Base-by-base conservation (phyloP, 441 rosid genomes). In the Populus tomentosa region DNA sequence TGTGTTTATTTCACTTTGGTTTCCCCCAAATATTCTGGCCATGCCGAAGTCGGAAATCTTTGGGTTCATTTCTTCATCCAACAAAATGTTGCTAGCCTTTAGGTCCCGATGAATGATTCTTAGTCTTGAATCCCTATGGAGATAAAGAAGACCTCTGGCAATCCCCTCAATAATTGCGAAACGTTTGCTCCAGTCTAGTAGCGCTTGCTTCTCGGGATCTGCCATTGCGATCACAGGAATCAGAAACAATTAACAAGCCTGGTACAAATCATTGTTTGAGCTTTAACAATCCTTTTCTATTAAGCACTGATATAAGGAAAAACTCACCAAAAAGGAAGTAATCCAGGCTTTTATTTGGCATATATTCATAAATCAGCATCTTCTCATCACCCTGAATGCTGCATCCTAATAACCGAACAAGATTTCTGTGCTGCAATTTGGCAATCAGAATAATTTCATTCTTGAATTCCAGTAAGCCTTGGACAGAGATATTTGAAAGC, bases 11-110 rank as follows among this genome's bases (percentile, higher is more conserved):
- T 90, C 97, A 71, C 89, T 80, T 78, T 93, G 94, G 79, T 91
- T 92, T 20, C 83, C 86, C 8, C 87, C 92, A 68, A 95, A 92
- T 33, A 95, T 88, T 78, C 97, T 85, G 0, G 98, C 99, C 92
- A 95, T 90, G 18, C 99, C 98, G 69, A 95, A 95, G 59, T 95
- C 98, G 56, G 99, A 93, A 77, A 95, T 95, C 70, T 93, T 93
- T 0, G 98, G 99, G 42, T 83, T 90, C 88, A 95, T 86, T 68
- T 88, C 94, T 71, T 83, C 97, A 35, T 95, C 99, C 84, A 95
- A 68, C 82, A 95, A 79, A 82, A 93, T 89, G 84, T 95, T 93
- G 80, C 98, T 93, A 1, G 94, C 91, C 86, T 95, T 95, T 8
- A 93, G 73, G 84, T 95, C 98, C 26, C 98, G 86, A 72, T 95